Conservation (phyloP, 2,329 filamentous ascomycete genomes). For the Colletotrichum agaves region DNA sequence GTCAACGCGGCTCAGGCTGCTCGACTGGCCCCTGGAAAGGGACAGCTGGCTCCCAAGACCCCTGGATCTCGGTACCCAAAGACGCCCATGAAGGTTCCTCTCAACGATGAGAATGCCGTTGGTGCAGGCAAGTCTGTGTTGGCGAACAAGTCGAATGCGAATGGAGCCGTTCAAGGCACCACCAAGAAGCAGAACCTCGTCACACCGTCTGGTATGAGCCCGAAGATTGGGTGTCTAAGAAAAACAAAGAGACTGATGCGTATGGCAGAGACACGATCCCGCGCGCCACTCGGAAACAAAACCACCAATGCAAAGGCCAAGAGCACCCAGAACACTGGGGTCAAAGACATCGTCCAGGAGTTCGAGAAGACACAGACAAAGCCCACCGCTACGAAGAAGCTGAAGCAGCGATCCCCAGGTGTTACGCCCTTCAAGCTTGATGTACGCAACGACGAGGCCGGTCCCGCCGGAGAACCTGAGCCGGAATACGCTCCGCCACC, state of each 20-base stretch:
- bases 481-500: conserved; percentile 90
- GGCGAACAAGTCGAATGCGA: conserved; percentile 63
- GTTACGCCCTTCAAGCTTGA: conserved; percentile 70
- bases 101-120: conserved; percentile 86
- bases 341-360: conserved; percentile 67
- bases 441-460: conserved; percentile 65
- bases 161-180: conserved; percentile 48
- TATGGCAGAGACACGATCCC: conserved; percentile 69
- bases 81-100: conserved; percentile 80
- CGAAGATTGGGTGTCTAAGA: conserved; percentile 22
- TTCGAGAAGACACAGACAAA: conserved; percentile 71
- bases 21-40: conserved; percentile 37
- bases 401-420: conserved; percentile 66
- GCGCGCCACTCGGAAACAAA: conserved; percentile 90
- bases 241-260: conserved; percentile 11
- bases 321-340: conserved; percentile 72
- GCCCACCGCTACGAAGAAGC: conserved; percentile 68
- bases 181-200: conserved; percentile 37
- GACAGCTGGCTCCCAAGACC: conserved; percentile 75
- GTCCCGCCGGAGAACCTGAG: conserved; percentile 70
- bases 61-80: conserved; percentile 81
- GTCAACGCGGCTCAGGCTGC: conserved; percentile 39
- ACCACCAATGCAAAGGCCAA: conserved; percentile 93
- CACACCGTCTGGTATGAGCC: conserved; percentile 37
- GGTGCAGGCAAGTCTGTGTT: conserved; percentile 69